Evolutionary conservation across 768 basidiomycete genomes (phyloP).

Genomic region (Tylopilus sp.): DNA sequence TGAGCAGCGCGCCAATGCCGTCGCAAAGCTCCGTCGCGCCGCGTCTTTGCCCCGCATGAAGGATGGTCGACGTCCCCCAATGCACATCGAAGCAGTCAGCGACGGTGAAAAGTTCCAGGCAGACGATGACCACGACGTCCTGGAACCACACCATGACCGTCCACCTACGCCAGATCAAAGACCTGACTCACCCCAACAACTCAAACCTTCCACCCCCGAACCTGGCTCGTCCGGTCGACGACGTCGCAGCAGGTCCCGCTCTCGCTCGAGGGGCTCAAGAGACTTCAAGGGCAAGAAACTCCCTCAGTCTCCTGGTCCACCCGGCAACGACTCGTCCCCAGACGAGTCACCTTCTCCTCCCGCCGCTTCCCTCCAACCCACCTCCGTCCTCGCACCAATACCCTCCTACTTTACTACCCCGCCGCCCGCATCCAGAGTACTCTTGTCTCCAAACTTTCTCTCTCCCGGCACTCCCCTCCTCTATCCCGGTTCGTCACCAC

Average conservation of each 20-base stretch:
- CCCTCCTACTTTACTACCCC: conserved; percentile 52
- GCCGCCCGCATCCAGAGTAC: conserved; percentile 35
- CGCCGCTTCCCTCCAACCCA: conserved; percentile 21
- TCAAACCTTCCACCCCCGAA: conserved; percentile 36
- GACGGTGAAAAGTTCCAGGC: conserved; percentile 65
- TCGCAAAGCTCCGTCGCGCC: conserved; percentile 88
- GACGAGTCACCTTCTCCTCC: conserved; percentile 44
- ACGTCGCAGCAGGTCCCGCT: conserved; percentile 71
- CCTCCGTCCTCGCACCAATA: conserved; percentile 46
- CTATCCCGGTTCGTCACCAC: conserved; percentile 65
- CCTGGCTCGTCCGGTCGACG: conserved; percentile 46
- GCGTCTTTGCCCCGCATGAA: conserved; percentile 91
- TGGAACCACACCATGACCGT: conserved; percentile 5
- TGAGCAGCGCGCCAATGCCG: conserved; percentile 83
- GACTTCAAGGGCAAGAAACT: conserved; percentile 66
- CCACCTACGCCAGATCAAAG: conserved; percentile 22
- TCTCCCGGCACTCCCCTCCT: conserved; percentile 54
- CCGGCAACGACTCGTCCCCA: conserved; percentile 68
- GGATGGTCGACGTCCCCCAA: conserved; percentile 82
- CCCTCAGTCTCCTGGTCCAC: conserved; percentile 45
- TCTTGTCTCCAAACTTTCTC: conserved; percentile 45
- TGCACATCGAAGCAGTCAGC: conserved; percentile 80
- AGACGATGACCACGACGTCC: conserved; percentile 31
- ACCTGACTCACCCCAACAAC: conserved; percentile 28
- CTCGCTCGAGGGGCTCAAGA: conserved; percentile 57